Evolutionary conservation across 108 stramenopile species (phyloP).

Genomic region (Cyclostephanos invisitatus): DNA sequence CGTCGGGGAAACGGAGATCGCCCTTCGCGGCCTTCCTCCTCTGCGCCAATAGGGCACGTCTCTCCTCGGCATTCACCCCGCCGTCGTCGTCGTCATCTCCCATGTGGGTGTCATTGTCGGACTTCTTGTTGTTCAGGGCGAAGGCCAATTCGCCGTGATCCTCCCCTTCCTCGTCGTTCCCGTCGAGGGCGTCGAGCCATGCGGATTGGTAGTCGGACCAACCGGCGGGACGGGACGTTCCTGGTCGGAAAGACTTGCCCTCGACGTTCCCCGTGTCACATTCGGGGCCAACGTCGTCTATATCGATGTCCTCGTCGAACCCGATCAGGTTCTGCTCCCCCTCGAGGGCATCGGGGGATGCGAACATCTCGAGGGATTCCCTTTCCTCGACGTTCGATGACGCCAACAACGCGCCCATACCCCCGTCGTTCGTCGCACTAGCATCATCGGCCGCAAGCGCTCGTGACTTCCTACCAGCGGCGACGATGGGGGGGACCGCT

Average conservation of each 20-base stretch:
- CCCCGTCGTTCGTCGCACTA: conserved; percentile 7
- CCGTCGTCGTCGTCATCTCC: conserved; percentile 76
- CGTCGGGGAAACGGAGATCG: conserved; percentile 96
- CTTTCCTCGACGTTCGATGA: conserved; percentile 57
- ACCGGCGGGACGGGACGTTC: conserved; percentile 77
- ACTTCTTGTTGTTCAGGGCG: conserved; percentile 82
- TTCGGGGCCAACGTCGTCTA: conserved; percentile 45
- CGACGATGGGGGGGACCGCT: conserved; percentile 42
- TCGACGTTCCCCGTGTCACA: conserved; percentile 40
- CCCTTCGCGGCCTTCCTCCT: conserved; percentile 79
- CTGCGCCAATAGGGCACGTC: conserved; percentile 58
- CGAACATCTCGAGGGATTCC: conserved; percentile 88
- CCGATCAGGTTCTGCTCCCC: conserved; percentile 99
- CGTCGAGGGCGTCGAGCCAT: conserved; percentile 91
- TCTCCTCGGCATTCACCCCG: conserved; percentile 65
- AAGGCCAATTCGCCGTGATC: conserved; percentile 84
- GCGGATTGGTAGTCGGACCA: conserved; percentile 96
- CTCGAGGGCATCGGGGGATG: conserved; percentile 88
- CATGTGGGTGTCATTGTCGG: conserved; percentile 47
- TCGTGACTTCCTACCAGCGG: conserved; percentile 41
- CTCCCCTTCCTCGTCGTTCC: conserved; percentile 56
- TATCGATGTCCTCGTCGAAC: conserved; percentile 82
- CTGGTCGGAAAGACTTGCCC: conserved; percentile 40
- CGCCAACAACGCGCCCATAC: conserved; percentile 21
- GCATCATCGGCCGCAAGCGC: conserved; percentile 19